Base-by-base conservation (phyloP, 1,284 basidiomycete species). In the Cutaneotrichosporon sp. region DNA sequence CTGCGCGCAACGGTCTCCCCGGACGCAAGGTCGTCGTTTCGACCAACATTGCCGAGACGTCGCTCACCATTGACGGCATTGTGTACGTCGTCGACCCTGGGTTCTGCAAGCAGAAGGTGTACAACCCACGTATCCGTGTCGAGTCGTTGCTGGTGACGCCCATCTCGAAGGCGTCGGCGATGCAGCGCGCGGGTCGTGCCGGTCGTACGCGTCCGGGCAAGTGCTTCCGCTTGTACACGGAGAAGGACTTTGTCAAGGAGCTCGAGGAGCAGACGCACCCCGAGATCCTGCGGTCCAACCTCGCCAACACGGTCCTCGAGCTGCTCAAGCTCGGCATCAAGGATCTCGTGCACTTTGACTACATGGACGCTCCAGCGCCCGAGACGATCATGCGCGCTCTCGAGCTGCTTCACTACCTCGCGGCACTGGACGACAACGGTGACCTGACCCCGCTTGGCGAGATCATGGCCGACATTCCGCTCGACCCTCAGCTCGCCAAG, bases 31-130 rank as follows among this genome's bases (percentile, higher is more conserved):
- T 98, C 36, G 92, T 99, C 56, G 84, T 99, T 1, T 92, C 93
- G 14, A 99, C 97, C 40, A 99, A 99, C 80, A 96, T 99, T 67
- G 97, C 97, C 9, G 96, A 99, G 81, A 99, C 97, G 0, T 97
- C 93, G 11, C 82, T 99, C 42, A 99, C 96, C 1, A 98, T 99
- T 67, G 96, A 98, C 72, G 97, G 96, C 30, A 98, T 99, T 74
- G 94, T 99, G 14, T 99, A 98, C 76, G 96, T 99, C 63, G 93
- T 99, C 52, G 96, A 99, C 78, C 94, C 97, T 0, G 96, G 96
- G 0, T 96, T 97, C 83, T 93, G 91, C 72, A 96, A 97, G 81
- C 92, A 97, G 81, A 98, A 95, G 77, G 91, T 97, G 60, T 97
- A 97, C 83, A 97, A 97, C 78, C 94, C 94, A 0, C 87, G 95